A percentile compares a stretch with the other conserved stretches of the same genome.
These are phyloP conservation scores for Stereocaulon alpinum DNA, from an alignment of 495 filamentous ascomycete species.

Conservation along the genomic window DNA sequence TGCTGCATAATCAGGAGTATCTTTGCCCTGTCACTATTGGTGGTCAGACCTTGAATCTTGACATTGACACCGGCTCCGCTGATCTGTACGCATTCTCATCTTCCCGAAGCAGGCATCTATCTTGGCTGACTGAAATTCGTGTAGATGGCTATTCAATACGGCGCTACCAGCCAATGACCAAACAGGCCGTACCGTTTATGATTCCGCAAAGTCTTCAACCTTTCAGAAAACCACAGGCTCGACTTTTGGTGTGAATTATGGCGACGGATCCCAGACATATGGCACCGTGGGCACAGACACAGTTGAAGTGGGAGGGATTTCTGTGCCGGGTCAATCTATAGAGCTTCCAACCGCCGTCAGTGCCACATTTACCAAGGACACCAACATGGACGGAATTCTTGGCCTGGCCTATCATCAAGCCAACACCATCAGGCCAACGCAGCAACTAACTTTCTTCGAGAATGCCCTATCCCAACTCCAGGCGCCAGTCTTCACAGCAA, in stretches of 20 bases:
- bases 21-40: conserved; percentile 63
- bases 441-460: conserved; percentile 62
- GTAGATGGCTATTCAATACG: conserved; percentile 69
- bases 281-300: conserved; percentile 62
- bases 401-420: conserved; percentile 65
- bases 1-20: conserved; percentile 55
- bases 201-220: conserved; percentile 50
- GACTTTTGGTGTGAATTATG: conserved; percentile 62
- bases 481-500: conserved; percentile 61
- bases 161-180: conserved; percentile 37
- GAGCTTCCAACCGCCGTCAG: conserved; percentile 60
- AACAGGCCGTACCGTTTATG: conserved; percentile 48
- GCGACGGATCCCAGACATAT: conserved; percentile 57
- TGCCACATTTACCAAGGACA: conserved; percentile 53
- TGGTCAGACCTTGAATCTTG: conserved; percentile 59
- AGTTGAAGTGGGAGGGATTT: conserved; percentile 63
- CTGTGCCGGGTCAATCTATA: conserved; percentile 55
- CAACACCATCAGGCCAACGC: conserved; percentile 47
- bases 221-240: conserved; percentile 36
- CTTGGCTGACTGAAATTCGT: neutral
- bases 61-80: conserved; percentile 77
- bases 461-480: conserved; percentile 54
- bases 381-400: conserved; percentile 58
- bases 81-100: conserved; percentile 56
- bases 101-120: neutral